phyloP scores from a whole-genome alignment of 1,284 basidiomycete genomes.

The Malassezia cuniculi region DNA sequence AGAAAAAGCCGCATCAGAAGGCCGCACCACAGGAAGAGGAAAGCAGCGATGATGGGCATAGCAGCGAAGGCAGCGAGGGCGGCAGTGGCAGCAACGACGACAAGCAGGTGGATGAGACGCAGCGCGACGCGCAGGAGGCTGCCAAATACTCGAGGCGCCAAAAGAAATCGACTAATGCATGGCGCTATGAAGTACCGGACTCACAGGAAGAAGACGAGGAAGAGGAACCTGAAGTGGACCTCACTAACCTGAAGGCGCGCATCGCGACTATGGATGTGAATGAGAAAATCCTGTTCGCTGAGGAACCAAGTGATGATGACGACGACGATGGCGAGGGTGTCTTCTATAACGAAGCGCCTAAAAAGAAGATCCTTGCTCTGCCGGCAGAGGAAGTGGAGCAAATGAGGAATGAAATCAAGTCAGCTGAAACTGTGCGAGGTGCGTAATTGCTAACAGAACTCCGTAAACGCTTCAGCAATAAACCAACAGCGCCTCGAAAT shows the following conservation, averaged over 20 bases:
- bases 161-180: conserved; percentile 4
- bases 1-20: neutral
- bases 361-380: neutral
- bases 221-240: conserved; percentile 37
- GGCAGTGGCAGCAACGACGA: neutral
- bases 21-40: neutral
- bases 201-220: conserved; percentile 22
- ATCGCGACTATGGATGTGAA: conserved; percentile 24
- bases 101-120: neutral
- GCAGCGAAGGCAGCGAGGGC: too few species aligned
- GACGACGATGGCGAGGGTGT: conserved; percentile 28
- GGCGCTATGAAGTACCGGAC: conserved; percentile 11
- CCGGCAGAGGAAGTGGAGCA: neutral
- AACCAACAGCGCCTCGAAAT: too few species aligned
- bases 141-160: neutral
- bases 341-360: conserved; percentile 21
- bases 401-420: neutral
- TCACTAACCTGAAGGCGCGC: conserved; percentile 23
- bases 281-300: too few species aligned
- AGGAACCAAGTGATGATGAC: too few species aligned
- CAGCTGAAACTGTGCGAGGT: conserved; percentile 18
- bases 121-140: conserved; percentile 5
- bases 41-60: neutral
- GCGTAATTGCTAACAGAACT: conserved; percentile 9
- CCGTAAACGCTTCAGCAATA: too few species aligned